Evolutionary conservation across 192 early-diverging fungal species (phyloP), one percentile per base, ranked within the genome.

Genomic region (Fimicolochytrium jonesii): DNA sequence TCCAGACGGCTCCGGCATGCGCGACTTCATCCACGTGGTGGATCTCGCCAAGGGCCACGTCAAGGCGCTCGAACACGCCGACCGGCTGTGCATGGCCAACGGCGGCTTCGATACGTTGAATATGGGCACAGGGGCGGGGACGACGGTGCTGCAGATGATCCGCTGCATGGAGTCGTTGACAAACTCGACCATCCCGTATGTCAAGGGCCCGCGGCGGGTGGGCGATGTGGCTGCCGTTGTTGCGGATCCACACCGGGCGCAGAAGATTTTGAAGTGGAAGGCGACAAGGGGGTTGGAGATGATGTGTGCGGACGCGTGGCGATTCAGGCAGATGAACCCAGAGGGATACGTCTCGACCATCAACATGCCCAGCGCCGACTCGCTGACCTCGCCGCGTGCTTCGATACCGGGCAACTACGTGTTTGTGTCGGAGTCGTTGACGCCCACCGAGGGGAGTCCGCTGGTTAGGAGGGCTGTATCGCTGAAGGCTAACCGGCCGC

Each of bases 1-100:
- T 0, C 69, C 75, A 33, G 93, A 95, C 53, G 93, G 93, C 18
- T 92, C 39, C 53, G 89, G 71, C 39, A 84, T 94, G 20, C 87
- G 92, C 31, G 92, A 95, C 70, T 95, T 92, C 65, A 87, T 95
- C 61, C 93, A 95, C 62, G 92, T 95, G 2, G 89, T 87, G 56
- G 93, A 95, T 55, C 76, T 94, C 30, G 91, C 93, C 10, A 81
- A 83, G 46, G 92, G 88, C 9, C 93, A 95, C 57, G 80, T 93
- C 0, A 82, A 76, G 4, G 92, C 92, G 2, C 72, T 94, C 13
- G 68, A 78, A 46, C 47, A 72, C 23, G 36, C 41, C 23, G 20
- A 59, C 42, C 13, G 50, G 18, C 32, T 52, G 10, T 22, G 22
- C 23, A 22, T 18, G 15, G 42, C 23, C n/a, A 61, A 31, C 63